Evolutionary conservation across 345 rosid species (phyloP).

Genomic region (Sonneratia alba): DNA sequence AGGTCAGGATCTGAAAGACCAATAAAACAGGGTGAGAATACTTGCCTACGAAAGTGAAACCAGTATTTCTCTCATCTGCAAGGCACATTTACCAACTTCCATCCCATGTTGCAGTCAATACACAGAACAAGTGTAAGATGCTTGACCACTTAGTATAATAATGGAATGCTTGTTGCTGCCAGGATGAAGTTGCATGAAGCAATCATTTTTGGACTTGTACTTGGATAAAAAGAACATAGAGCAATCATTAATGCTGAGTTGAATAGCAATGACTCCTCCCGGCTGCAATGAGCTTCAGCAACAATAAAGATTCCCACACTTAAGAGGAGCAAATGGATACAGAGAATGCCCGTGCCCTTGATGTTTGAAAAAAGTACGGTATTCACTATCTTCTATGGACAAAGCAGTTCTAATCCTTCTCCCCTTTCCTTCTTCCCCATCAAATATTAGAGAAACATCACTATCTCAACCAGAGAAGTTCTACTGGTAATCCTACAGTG

Average conservation of each 20-base stretch:
- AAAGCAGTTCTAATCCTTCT: background rate
- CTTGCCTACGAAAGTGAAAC: background rate
- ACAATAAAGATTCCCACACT: background rate
- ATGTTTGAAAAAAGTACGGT: background rate
- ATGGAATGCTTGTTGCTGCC: background rate
- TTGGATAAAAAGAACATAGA: background rate
- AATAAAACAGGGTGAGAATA: background rate
- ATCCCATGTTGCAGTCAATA: background rate
- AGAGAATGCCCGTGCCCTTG: background rate
- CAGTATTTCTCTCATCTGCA: background rate
- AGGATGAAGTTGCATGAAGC: background rate
- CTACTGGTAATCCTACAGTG: background rate
- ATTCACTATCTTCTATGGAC: background rate
- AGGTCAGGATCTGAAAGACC: constrained; percentile 13
- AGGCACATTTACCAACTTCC: background rate
- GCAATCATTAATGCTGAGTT: background rate
- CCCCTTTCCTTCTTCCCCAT: background rate
- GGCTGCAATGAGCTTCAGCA: background rate
- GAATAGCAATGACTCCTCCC: background rate
- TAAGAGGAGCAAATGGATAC: background rate
- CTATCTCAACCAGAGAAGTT: background rate
- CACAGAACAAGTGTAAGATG: background rate
- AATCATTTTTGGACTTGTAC: background rate
- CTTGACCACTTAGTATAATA: background rate
- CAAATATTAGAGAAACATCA: background rate